phyloP scores from a whole-genome alignment of 192 early-diverging fungal genomes.

The Podila verticillata region DNA sequence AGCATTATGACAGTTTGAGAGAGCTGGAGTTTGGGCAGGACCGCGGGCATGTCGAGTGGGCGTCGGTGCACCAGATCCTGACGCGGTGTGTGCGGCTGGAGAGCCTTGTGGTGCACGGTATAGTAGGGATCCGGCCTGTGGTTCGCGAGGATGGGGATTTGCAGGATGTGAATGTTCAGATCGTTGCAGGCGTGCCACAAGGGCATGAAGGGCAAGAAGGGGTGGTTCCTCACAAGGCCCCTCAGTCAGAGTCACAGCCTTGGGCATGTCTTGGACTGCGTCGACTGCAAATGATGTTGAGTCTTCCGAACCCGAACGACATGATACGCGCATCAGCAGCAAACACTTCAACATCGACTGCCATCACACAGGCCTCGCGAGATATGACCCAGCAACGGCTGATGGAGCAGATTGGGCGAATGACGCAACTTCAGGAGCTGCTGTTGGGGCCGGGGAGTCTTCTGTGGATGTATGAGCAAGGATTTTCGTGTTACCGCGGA shows the following conservation, averaged over 20 bases:
- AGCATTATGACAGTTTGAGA: constrained; percentile 4
- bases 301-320: not conserved
- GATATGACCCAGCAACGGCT: not conserved
- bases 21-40: constrained; percentile 17
- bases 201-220: not conserved
- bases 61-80: constrained; percentile 4
- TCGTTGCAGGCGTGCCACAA: not conserved
- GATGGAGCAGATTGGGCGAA: constrained; percentile 10
- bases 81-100: constrained; percentile 4
- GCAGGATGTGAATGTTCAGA: not conserved
- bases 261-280: constrained; percentile 18
- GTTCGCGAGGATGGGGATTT: not conserved
- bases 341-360: constrained; percentile 4
- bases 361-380: not conserved
- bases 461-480: constrained; percentile 7
- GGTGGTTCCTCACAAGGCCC: not conserved
- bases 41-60: not conserved
- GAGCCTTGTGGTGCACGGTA: constrained; percentile 9
- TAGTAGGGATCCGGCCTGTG: constrained; percentile 1
- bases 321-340: not conserved
- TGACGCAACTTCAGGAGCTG: not conserved
- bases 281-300: constrained; percentile 9
- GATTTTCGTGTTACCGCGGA: constrained; percentile 3
- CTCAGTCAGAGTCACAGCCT: not conserved
- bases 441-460: constrained; percentile 1